phyloP scores from a whole-genome alignment of 1,284 basidiomycete genomes.

The Boletus semigastroideus region DNA sequence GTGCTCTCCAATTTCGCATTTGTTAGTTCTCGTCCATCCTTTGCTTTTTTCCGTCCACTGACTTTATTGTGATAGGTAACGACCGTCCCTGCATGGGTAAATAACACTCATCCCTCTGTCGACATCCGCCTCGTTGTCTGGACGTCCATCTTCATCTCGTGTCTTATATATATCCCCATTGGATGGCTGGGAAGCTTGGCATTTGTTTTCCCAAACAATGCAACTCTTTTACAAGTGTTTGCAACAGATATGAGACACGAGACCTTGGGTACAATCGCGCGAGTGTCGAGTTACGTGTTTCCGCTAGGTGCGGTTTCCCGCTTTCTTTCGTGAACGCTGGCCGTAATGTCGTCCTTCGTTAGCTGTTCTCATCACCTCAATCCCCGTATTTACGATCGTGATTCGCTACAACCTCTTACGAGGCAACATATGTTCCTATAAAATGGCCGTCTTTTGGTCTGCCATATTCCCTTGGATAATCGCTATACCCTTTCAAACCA shows the following conservation, averaged over 20 bases:
- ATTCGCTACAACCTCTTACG: slow-evolving; percentile 28
- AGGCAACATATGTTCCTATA: slow-evolving; percentile 28
- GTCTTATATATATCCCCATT: slow-evolving; percentile 24
- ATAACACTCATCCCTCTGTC: slow-evolving; percentile 25
- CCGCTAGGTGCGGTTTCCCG: slow-evolving; percentile 17
- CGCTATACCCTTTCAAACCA: slow-evolving; percentile 27
- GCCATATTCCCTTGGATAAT: slow-evolving; percentile 25
- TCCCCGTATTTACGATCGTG: slow-evolving; percentile 25
- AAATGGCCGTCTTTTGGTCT: slow-evolving; percentile 25
- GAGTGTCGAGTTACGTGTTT: slow-evolving; percentile 23
- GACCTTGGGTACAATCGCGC: slow-evolving; percentile 5
- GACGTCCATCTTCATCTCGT: slow-evolving; percentile 23
- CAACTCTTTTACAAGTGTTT: slow-evolving; percentile 22
- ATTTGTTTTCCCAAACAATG: slow-evolving; percentile 5
- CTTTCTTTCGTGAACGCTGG: neutral
- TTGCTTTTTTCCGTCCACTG: neutral
- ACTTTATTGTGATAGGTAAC: slow-evolving; percentile 14
- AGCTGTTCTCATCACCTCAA: slow-evolving; percentile 30
- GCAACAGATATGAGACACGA: slow-evolving; percentile 1
- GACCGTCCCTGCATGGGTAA: slow-evolving; percentile 28
- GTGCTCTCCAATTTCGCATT: slow-evolving; percentile 28
- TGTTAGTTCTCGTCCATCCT: slow-evolving; percentile 6
- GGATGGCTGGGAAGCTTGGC: slow-evolving; percentile 26
- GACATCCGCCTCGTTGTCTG: slow-evolving; percentile 23
- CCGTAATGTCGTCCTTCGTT: neutral